These are phyloP conservation scores for Clarireedia hainanense DNA, from an alignment of 2,329 filamentous ascomycete genomes.

Conservation along the genomic window DNA sequence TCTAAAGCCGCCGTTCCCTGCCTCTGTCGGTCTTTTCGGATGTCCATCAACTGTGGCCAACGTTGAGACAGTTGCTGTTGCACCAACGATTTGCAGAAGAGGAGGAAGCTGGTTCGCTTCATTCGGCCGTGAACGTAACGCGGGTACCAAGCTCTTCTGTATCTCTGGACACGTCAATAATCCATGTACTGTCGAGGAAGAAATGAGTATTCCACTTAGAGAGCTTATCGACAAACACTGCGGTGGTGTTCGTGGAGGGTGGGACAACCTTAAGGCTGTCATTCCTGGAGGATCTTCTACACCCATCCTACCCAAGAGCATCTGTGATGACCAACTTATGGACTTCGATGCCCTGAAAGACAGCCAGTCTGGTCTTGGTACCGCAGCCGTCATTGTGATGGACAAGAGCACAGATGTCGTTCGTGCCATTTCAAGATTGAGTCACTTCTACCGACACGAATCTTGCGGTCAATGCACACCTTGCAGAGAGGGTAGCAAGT, in stretches of 20 bases:
- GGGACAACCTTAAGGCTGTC: conserved; percentile 93
- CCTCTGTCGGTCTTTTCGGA: conserved; percentile 93
- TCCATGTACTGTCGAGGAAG: conserved; percentile 94
- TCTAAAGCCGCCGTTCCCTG: conserved; percentile 97
- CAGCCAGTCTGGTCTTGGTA: conserved; percentile 92
- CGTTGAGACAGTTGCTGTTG: conserved; percentile 92
- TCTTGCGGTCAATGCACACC: conserved; percentile 97
- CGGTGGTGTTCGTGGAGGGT: conserved; percentile 89
- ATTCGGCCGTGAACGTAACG: conserved; percentile 93
- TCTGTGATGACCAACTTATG: conserved; percentile 96
- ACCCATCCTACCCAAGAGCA: conserved; percentile 79
- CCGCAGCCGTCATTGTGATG: conserved; percentile 97
- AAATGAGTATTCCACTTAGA: conserved; percentile 95
- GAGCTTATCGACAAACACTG: conserved; percentile 98
- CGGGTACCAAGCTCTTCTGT: conserved; percentile 96
- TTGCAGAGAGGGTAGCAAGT: conserved; percentile 98
- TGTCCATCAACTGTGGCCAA: conserved; percentile 98
- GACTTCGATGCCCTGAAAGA: conserved; percentile 99
- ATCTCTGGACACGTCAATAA: conserved; percentile 99
- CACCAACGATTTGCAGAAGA: conserved; percentile 89
- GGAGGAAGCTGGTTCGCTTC: conserved; percentile 87
- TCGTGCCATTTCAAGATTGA: conserved; percentile 83
- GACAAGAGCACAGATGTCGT: conserved; percentile 97
- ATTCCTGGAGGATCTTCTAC: conserved; percentile 97
- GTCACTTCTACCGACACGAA: conserved; percentile 98